These are phyloP conservation scores for Astrothelium subdiscretum DNA, from an alignment of 495 filamentous ascomycete species.

Conservation along the genomic window DNA sequence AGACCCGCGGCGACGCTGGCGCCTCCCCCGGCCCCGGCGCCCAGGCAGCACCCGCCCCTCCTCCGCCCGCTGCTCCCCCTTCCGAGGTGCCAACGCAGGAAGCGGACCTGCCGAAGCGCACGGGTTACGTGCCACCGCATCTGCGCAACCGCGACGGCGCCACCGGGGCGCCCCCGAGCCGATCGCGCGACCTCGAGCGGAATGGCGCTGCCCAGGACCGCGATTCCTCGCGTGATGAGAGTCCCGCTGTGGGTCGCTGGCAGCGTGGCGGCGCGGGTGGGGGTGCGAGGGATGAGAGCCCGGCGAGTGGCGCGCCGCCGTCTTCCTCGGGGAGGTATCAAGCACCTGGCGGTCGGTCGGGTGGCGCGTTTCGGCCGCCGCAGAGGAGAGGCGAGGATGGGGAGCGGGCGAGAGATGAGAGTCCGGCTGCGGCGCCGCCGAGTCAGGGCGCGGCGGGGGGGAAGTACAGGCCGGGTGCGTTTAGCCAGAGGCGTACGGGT, in stretches of 20 bases:
- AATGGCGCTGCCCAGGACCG: conserved; percentile 1
- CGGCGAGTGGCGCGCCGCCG: conserved; percentile 7
- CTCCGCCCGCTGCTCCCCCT: conserved; percentile 15
- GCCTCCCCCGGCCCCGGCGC: conserved; percentile 23
- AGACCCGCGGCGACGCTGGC: conserved; percentile 31
- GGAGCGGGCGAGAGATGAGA: conserved; percentile 15
- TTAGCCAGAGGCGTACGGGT: conserved; percentile 9
- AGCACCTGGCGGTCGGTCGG: conserved; percentile 4
- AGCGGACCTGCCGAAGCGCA: conserved; percentile 10
- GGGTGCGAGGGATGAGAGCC: conserved; percentile 15
- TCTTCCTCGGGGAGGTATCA: conserved; percentile 7
- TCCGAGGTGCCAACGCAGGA: conserved; percentile 17
- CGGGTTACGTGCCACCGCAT: conserved; percentile 26
- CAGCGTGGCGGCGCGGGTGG: not conserved
- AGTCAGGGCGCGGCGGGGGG: conserved; percentile 8
- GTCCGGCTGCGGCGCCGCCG: conserved; percentile 12
- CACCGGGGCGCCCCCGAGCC: conserved; percentile 11
- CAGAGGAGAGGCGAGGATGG: conserved; percentile 13
- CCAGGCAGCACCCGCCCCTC: conserved; percentile 14
- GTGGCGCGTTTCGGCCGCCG: conserved; percentile 11
- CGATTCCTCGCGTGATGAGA: conserved; percentile 5
- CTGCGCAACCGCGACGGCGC: conserved; percentile 20
- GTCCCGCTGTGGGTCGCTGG: conserved; percentile 13
- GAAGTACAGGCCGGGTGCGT: conserved; percentile 24
- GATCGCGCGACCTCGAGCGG: conserved; percentile 7